Evolutionary conservation across 1,139 yeast genomes (phyloP).

Genomic region (Yamadazyma aaseri): DNA sequence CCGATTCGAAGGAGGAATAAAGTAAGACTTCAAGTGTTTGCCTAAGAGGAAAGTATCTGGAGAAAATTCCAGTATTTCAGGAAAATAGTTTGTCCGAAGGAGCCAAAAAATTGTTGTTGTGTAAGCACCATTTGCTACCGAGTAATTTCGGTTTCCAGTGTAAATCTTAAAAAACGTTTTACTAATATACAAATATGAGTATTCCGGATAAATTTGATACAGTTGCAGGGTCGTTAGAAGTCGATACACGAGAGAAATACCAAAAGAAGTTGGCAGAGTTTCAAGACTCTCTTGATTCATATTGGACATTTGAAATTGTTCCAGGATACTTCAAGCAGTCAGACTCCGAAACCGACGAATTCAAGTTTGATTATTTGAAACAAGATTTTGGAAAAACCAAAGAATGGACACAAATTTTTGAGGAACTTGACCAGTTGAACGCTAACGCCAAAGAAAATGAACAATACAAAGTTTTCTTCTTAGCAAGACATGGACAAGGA

Average conservation of each 20-base stretch:
- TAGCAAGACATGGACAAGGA: conserved; percentile 50
- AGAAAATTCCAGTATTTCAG: too few relatives aligned
- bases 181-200: too few relatives aligned
- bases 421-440: conserved; percentile 30
- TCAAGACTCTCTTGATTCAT: conserved; percentile 9
- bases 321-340: conserved; percentile 42
- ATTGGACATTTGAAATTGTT: conserved; percentile 40
- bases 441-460: conserved; percentile 19
- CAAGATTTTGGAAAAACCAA: conserved; percentile 39
- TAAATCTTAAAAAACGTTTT: too few relatives aligned
- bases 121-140: too few relatives aligned
- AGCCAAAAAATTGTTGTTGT: too few relatives aligned
- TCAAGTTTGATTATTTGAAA: conserved; percentile 35
- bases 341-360: conserved; percentile 34
- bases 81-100: too few relatives aligned
- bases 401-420: conserved; percentile 32
- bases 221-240: conserved; percentile 13
- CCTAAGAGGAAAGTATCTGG: too few relatives aligned
- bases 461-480: conserved; percentile 37
- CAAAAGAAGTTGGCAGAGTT: conserved; percentile 13
- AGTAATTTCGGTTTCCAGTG: too few relatives aligned
- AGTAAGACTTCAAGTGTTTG: too few relatives aligned
- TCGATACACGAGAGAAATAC: conserved; percentile 17
- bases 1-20: too few relatives aligned
- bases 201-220: conserved; percentile 20